These are phyloP conservation scores for Reutealis trisperma DNA, from an alignment of 345 rosid genomes.

Conservation along the genomic window DNA sequence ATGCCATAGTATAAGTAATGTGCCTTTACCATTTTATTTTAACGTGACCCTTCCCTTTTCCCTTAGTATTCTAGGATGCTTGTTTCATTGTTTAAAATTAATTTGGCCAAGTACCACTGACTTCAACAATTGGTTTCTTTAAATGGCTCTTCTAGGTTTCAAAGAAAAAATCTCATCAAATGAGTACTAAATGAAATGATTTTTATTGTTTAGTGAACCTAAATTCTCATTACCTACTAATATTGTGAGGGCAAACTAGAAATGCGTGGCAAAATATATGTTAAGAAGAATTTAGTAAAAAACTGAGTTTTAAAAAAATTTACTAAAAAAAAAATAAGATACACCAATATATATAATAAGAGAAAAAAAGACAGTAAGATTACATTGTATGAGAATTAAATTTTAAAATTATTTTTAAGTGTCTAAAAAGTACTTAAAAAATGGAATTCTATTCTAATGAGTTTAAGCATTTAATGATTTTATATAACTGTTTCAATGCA, in stretches of 20 bases:
- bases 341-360: too few species aligned
- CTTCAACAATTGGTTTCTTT: neutral
- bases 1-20: neutral
- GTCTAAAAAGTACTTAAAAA: too few species aligned
- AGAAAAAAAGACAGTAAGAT: too few species aligned
- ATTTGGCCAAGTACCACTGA: neutral
- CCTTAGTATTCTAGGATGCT: neutral
- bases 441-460: too few species aligned
- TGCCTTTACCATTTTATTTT: neutral
- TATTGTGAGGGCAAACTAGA: neutral
- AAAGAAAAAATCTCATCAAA: neutral
- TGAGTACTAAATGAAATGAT: neutral
- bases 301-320: too few species aligned
- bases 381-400: too few species aligned
- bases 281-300: too few species aligned
- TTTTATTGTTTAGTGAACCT: neutral
- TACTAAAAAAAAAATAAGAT: too few species aligned
- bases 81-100: neutral
- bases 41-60: neutral
- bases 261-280: neutral
- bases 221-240: neutral
- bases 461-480: too few species aligned
- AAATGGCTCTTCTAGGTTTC: neutral
- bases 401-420: too few species aligned
- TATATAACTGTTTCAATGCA: too few species aligned